Evolutionary conservation across 169 alveolate species (phyloP), one percentile per base, ranked within the genome.

Genomic region (Cryptosporidium bovis): DNA sequence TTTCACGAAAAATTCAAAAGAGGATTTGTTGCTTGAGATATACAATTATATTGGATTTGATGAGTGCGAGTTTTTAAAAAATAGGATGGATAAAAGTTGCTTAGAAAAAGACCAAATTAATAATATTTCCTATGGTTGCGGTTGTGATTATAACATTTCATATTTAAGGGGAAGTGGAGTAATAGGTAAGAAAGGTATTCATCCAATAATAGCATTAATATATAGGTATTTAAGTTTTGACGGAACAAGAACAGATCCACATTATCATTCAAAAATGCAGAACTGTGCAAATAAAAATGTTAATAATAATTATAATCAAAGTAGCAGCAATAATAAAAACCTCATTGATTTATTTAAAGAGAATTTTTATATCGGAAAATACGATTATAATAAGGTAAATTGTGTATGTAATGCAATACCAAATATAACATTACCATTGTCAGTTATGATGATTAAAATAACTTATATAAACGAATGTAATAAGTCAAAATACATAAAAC

Each of bases 341-440:
- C 3, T 68, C 7, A 50, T 68, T 68, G 29, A 51, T 68, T 10
- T 68, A 2, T 50, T 68, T 3, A 68, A 50, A 8, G 50, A 29
- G 0, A 65, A 68, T 27, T 68, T 68, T 40, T 44, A 44, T 66
- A 46, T 13, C 1, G 24, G 10, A 16, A 3, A 36, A 24, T 29
- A n/a, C 44, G 60, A 31, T 53, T 20, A 55, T 16, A n/a, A 24
- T 29, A 50, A 46, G 36, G 40, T 18, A 24, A 33, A 36, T 15
- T 77, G 87, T 77, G 64, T 60, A 24, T 77, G 87, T 40, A 77
- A 29, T 44, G 36, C 29, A 13, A 53, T 77, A 46, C 87, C 87
- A 77, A 60, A 62, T 40, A n/a, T 77, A 40, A 33, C 55, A n/a
- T 18, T 77, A 18, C 87, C 87, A 40, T 20, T 77, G 8, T 77